phyloP scores from a whole-genome alignment of 805 yeast species.

The Candida qinlingensis region DNA sequence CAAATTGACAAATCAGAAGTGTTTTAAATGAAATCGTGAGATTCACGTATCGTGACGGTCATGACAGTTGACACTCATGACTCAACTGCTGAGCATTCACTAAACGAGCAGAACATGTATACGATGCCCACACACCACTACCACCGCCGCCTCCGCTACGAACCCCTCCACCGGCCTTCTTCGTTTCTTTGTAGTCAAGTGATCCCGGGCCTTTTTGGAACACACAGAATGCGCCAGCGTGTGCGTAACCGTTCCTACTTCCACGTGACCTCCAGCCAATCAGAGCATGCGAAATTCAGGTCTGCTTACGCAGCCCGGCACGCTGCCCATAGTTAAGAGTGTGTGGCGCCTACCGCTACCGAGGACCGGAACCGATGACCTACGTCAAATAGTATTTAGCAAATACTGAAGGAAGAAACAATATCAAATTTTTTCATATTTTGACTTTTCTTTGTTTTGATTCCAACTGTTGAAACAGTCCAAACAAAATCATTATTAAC shows the following conservation, averaged over 20 bases:
- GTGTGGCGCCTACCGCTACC: constrained; percentile 8
- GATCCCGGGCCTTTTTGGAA: constrained; percentile 3
- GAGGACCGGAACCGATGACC: constrained; percentile 17
- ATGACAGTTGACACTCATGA: background rate
- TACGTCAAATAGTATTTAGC: background rate
- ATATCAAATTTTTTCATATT: too few relatives aligned
- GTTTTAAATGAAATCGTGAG: background rate
- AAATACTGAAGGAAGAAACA: background rate
- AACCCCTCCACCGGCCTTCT: too few relatives aligned
- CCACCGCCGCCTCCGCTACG: too few relatives aligned
- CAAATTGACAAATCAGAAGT: constrained; percentile 2
- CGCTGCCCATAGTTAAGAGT: constrained; percentile 7
- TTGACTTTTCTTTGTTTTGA: too few relatives aligned
- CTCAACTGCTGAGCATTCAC: too few relatives aligned
- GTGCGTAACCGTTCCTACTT: background rate
- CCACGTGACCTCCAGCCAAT: constrained; percentile 10
- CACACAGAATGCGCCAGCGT: background rate
- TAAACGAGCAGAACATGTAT: too few relatives aligned
- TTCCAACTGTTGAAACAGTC: too few relatives aligned
- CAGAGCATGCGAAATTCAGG: background rate
- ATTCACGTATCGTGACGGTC: background rate
- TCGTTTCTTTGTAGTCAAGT: too few relatives aligned
- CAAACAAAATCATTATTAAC: background rate
- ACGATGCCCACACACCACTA: too few relatives aligned
- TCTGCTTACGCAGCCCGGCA: constrained; percentile 14